Conservation (phyloP, 257 asterid species). For the Perilla frutescens region DNA sequence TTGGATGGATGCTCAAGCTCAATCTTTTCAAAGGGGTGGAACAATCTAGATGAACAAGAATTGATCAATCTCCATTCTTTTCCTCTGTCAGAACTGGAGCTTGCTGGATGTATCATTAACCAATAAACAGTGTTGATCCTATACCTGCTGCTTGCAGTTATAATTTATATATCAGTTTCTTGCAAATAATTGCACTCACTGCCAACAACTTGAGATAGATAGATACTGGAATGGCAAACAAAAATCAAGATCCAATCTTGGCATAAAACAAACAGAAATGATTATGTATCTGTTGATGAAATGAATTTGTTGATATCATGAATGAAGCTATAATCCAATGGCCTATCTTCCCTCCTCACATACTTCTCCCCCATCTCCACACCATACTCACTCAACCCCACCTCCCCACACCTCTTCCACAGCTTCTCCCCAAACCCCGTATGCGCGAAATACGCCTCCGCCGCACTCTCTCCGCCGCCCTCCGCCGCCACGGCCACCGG, state of each 20-base stretch:
- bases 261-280: too few species aligned
- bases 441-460: conserved; percentile 66
- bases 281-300: neutral
- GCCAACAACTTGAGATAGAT: neutral
- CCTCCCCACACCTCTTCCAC: conserved; percentile 69
- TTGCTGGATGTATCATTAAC: conserved; percentile 26
- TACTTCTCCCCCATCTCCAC: conserved; percentile 56
- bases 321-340: conserved; percentile 39
- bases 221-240: neutral
- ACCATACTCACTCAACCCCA: conserved; percentile 54
- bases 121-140: neutral
- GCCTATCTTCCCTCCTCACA: conserved; percentile 59
- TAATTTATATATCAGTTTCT: neutral
- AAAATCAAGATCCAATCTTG: too few species aligned
- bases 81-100: conserved; percentile 35
- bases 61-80: conserved; percentile 41
- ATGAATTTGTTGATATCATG: conserved; percentile 56
- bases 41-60: conserved; percentile 37
- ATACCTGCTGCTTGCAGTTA: conserved; percentile 7
- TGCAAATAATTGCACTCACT: neutral
- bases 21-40: conserved; percentile 55
- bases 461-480: conserved; percentile 33
- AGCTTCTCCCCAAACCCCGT: conserved; percentile 60
- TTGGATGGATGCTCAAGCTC: conserved; percentile 62
- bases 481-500: conserved; percentile 45